Evolutionary conservation across 176 grass and related monocot species (phyloP).

Genomic region (Avena insularis): DNA sequence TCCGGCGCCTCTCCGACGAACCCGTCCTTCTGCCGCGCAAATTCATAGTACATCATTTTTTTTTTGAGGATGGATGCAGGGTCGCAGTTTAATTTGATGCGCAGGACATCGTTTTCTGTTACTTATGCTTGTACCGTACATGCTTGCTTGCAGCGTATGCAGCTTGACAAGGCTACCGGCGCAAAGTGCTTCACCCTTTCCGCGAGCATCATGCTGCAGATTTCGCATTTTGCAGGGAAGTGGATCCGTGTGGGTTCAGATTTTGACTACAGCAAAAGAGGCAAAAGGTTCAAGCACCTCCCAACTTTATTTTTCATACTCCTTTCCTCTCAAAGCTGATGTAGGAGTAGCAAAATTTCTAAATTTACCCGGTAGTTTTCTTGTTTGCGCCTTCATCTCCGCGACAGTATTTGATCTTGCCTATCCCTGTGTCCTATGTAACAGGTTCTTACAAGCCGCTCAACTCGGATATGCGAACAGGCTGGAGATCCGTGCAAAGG

Average conservation of each 20-base stretch:
- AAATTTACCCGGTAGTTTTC: too few relatives aligned
- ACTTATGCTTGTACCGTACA: background rate
- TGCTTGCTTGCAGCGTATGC: conserved; percentile 44
- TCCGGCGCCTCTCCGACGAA: conserved; percentile 50
- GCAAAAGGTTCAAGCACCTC: conserved; percentile 36
- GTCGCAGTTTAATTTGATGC: background rate
- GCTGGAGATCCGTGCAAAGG: conserved; percentile 62
- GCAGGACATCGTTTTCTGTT: background rate
- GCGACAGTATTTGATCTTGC: background rate
- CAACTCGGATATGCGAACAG: conserved; percentile 41
- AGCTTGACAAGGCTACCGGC: conserved; percentile 56
- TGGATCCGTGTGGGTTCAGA: conserved; percentile 44
- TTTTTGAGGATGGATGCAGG: too few relatives aligned
- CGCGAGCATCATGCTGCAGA: conserved; percentile 47
- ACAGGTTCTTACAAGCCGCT: conserved; percentile 52
- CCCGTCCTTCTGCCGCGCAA: conserved; percentile 49
- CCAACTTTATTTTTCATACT: too few relatives aligned
- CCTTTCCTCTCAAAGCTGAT: too few relatives aligned
- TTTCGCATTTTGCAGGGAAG: background rate
- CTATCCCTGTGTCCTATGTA: background rate
- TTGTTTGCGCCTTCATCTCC: too few relatives aligned
- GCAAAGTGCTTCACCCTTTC: conserved; percentile 74
- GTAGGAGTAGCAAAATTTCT: too few relatives aligned
- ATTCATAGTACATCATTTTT: conserved; percentile 37
- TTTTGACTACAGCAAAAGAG: conserved; percentile 16